These are phyloP conservation scores for Ceratobasidium sp. DNA, from an alignment of 1,284 basidiomycete genomes.

Conservation along the genomic window DNA sequence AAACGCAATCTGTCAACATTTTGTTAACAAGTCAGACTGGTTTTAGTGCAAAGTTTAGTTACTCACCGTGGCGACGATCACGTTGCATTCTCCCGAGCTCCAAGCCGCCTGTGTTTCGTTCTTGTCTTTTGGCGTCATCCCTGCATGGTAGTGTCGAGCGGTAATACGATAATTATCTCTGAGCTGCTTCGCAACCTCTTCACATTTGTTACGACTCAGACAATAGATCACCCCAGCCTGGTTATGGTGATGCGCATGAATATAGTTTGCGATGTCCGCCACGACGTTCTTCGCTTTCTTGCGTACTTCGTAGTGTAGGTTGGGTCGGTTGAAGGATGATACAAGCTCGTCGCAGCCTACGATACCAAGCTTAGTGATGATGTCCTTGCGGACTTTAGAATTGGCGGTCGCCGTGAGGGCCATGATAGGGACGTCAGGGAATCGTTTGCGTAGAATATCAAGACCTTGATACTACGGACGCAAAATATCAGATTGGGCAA, in stretches of 20 bases:
- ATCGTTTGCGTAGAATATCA: constrained; percentile 73
- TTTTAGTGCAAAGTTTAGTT: constrained; percentile 8
- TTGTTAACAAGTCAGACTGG: constrained; percentile 25
- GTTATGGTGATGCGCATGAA: constrained; percentile 66
- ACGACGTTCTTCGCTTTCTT: constrained; percentile 66
- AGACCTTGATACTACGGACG: constrained; percentile 71
- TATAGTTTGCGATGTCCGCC: constrained; percentile 76
- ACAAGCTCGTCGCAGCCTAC: constrained; percentile 67
- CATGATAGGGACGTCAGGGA: constrained; percentile 88
- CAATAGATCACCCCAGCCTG: constrained; percentile 92
- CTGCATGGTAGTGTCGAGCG: constrained; percentile 90
- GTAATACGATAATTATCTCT: constrained; percentile 65
- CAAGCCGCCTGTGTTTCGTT: constrained; percentile 74
- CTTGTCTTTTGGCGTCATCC: constrained; percentile 73
- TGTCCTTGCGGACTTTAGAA: constrained; percentile 78
- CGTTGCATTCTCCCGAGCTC: constrained; percentile 76
- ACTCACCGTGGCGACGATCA: constrained; percentile 88
- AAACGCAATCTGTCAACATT: constrained; percentile 74
- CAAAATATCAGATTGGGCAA: constrained; percentile 43
- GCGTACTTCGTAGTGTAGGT: constrained; percentile 85
- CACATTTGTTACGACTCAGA: constrained; percentile 75
- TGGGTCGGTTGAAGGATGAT: constrained; percentile 93
- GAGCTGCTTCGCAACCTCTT: constrained; percentile 79
- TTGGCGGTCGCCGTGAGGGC: constrained; percentile 96
- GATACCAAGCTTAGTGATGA: constrained; percentile 78